Base-by-base conservation (phyloP, 371 early-diverging fungal species). In the Quaeritorhiza haematococci region DNA sequence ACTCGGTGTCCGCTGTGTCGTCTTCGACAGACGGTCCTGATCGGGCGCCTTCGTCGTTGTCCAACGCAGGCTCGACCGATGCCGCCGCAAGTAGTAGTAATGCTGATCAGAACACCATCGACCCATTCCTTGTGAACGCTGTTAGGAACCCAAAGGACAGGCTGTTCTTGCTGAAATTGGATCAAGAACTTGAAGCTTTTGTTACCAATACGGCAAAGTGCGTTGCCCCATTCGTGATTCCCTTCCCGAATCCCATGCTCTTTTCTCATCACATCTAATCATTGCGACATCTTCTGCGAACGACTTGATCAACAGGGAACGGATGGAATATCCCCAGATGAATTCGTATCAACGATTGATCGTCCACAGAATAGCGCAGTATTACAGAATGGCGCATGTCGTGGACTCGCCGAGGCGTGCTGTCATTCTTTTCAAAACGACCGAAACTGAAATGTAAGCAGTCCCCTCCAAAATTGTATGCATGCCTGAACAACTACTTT, bases 311-410 rank as follows among this genome's bases (percentile, higher is more conserved):
- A 48, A n/a, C n/a, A n/a, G n/a, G n/a, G n/a, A n/a, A n/a, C n/a
- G n/a, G n/a, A n/a, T 87, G 41, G 85, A 82, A 59, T 81, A 87
- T 58, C 85, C 87, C 17, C 69, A 72, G 10, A 80, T 89, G 79
- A 90, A 90, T 56, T 85, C 86, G 5, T 90, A 89, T 56, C 86
- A 89, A 53, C 78, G 91, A 10, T 67, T 87, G 59, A 78, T 90
- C 56, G 76, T 86, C 7, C 89, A 90, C 63, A 76, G 82, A 29
- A 76, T 88, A 1, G 89, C 87, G 15, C 79, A 83, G 41, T 84
- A 86, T 63, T 90, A 83, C 62, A 80, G 82, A 50, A 56, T 89
- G 49, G 78, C 71, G 3, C 88, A 87, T 67, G 70, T 78, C 10
- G 77, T 79, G 44, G 85, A 88, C 52, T 70, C 76, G 6, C 53